Base-by-base conservation (phyloP, 140 eudicot species). In the Stevia rebaudiana region DNA sequence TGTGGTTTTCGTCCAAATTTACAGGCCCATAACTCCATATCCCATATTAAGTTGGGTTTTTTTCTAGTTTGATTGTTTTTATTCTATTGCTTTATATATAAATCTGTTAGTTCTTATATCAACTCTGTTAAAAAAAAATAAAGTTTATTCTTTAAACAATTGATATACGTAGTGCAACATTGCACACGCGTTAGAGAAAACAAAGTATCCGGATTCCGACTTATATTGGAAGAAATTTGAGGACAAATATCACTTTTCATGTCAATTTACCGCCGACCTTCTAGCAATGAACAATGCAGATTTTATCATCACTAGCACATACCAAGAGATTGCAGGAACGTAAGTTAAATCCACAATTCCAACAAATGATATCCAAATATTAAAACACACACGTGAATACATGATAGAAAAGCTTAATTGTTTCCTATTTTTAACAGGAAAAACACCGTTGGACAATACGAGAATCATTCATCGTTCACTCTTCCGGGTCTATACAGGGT, bases 251-350 rank as follows among this genome's bases (percentile, higher is more conserved):
- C 98, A 91, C 63, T 91, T 91, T 73, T 87, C 98, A 5, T 81
- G 96, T 73, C 98, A 92, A 71, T 92, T 92, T 77, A 85, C 98
- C 33, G 98, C 98, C 17, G 98, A 92, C 63, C 83, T 92, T 12
- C 79, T 92, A 18, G 94, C 98, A 72, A 92, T 92, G 98, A 85
- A 85, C 70, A 71, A 83, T 80, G 89, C 98, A 2, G 98, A 92
- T 81, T 88, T 92, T 69, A 92, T 92, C 71, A 92, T 92, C 72
- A 92, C 98, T 10, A 85, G 98, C 69, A 92, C 98, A 31, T 92
- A 88, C 91, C 98, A 92, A 73, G 96, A 88, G 82, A 92, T 92
- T 33, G 98, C 98, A 5, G 96, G 98, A 83, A 83, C 96, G 98
- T 87, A 77, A 85, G 98, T 67, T 35, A 18, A 50, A 48, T 48